Evolutionary conservation across 345 rosid genomes (phyloP).

Genomic region (Turnera subulata): DNA sequence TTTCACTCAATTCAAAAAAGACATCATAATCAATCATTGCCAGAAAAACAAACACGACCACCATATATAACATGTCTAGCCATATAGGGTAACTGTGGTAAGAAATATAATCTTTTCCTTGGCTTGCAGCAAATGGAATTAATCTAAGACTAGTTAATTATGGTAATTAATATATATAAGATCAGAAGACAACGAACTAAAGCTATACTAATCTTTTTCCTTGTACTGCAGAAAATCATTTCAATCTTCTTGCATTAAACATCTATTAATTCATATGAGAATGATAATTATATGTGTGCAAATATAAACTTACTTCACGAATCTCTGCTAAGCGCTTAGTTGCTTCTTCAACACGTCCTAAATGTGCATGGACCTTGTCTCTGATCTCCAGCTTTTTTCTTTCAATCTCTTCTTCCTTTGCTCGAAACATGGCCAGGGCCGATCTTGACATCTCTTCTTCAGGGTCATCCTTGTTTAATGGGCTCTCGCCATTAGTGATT

Average conservation of each 20-base stretch:
- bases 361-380: constrained; percentile 58
- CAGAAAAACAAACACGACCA: not conserved
- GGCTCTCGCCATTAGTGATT: constrained; percentile 33
- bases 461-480: constrained; percentile 39
- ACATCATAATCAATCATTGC: not conserved
- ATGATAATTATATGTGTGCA: too few relatives aligned
- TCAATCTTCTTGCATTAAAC: not conserved
- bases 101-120: not conserved
- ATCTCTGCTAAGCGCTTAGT: constrained; percentile 74
- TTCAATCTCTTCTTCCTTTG: constrained; percentile 93
- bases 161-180: too few relatives aligned
- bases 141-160: too few relatives aligned
- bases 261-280: too few relatives aligned
- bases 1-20: not conserved
- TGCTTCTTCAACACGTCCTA: constrained; percentile 74
- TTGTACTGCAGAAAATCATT: too few relatives aligned
- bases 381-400: constrained; percentile 72
- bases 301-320: constrained; percentile 70
- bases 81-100: too few relatives aligned
- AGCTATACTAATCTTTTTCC: too few relatives aligned
- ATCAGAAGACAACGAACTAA: too few relatives aligned
- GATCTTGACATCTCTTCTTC: constrained; percentile 74
- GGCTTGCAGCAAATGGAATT: too few relatives aligned
- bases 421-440: constrained; percentile 61
- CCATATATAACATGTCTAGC: too few relatives aligned